Base-by-base conservation (phyloP, 345 rosid species). In the Populus euphratica region DNA sequence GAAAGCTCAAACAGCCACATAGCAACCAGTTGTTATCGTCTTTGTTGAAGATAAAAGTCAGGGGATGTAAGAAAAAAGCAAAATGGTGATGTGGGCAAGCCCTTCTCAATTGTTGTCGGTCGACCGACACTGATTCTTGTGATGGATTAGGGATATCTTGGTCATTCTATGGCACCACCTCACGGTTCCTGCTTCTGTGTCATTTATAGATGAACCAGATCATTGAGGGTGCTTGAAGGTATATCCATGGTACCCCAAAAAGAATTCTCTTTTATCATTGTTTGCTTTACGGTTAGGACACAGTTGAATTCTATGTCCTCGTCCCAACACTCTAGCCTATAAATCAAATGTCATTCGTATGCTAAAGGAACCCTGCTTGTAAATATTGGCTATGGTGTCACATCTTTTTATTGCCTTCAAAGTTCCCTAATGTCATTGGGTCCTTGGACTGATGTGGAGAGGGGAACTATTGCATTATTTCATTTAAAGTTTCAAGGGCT, bases 11-110 rank as follows among this genome's bases (percentile, higher is more conserved):
- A 72, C 70, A 72, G 69, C 69, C 70, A 36, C 38, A 65, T 27
- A 76, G 61, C 81, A 83, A 49, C 84, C 65, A 71, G 87, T 79
- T 70, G 86, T 76, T 81, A 81, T 25, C 71, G 77, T 54, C 65
- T 39, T 41, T 69, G 39, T 35, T 74, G 43, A 71, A 23, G 27
- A 62, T 35, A 29, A 67, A 68, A 68, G 36, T 38, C 8, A 16
- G 61, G 25, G 67, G 61, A 72, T 47, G 2, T 14, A 64, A 49
- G 35, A 23, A 68, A 18, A 10, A 35, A 23, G 33, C 12, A 62
- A 33, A 72, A 27, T 62, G 75, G 64, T 73, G 82, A 70, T 73
- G 81, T 75, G 85, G 84, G 88, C 81, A 76, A 80, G 80, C 71
- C 79, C 73, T 71, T 62, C 74, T 64, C 74, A 33, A 62, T 23